Conservation (phyloP, 345 rosid genomes). For the Eucalyptus coolabah region DNA sequence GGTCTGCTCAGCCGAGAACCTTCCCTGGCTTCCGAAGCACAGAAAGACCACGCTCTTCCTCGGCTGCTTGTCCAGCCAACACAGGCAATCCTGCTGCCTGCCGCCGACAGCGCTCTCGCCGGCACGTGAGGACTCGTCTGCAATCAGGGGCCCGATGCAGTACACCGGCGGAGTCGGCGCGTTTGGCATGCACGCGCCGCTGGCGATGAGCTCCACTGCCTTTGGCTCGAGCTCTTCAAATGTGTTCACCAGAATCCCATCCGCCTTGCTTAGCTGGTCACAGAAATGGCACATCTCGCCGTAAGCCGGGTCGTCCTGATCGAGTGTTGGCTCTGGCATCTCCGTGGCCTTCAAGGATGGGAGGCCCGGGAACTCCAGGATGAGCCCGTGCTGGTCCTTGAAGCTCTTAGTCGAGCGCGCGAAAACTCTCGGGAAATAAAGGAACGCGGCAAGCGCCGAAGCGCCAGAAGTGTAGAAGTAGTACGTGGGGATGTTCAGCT, state of each 20-base stretch:
- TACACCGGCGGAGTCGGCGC: background rate
- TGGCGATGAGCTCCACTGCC: background rate
- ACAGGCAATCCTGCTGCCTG: background rate
- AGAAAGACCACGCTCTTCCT: constrained; percentile 5
- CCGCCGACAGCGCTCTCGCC: background rate
- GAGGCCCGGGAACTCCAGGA: background rate
- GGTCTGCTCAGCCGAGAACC: background rate
- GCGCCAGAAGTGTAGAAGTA: background rate
- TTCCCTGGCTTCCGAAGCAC: constrained; percentile 2
- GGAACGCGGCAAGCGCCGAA: background rate
- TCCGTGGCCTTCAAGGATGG: background rate
- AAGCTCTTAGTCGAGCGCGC: background rate
- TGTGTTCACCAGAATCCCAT: constrained; percentile 6
- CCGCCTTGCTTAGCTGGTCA: background rate
- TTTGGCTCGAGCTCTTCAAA: constrained; percentile 1
- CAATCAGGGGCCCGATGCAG: background rate
- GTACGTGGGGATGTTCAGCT: constrained; percentile 4
- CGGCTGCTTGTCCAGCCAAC: constrained; percentile 7
- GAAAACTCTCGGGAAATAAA: background rate
- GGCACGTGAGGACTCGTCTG: background rate
- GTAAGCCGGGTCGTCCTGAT: background rate
- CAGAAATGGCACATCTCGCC: background rate
- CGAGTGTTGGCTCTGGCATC: background rate
- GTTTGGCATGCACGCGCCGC: background rate
- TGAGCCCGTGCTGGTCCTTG: background rate